These are phyloP conservation scores for Leucocoprinus birnbaumii DNA, from an alignment of 768 basidiomycete species.

Conservation along the genomic window DNA sequence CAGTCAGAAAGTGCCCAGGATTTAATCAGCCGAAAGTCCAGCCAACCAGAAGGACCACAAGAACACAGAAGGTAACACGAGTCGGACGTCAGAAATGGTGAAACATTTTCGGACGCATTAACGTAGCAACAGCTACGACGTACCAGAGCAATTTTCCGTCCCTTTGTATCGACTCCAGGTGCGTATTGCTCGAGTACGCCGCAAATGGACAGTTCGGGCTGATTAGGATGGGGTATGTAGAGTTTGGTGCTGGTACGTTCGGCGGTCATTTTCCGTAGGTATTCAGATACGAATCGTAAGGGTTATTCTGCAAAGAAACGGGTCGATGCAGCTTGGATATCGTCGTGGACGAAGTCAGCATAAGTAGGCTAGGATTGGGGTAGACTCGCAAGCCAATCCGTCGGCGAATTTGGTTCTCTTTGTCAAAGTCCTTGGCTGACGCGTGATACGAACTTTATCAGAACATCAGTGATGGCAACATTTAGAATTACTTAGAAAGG, in stretches of 20 bases:
- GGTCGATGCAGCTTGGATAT: not conserved
- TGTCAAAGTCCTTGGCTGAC: too few species aligned
- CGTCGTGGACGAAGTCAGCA: too few species aligned
- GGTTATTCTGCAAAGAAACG: not conserved
- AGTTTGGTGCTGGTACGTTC: constrained; percentile 45
- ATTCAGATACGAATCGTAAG: not conserved
- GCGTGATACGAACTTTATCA: too few species aligned
- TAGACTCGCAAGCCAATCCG: too few species aligned
- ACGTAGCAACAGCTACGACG: constrained; percentile 20
- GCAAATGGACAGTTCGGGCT: constrained; percentile 41
- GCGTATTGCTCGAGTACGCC: constrained; percentile 64
- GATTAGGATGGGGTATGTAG: constrained; percentile 46
- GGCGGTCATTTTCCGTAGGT: not conserved
- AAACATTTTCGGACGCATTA: too few species aligned
- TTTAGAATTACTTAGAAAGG: too few species aligned
- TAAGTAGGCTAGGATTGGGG: not conserved
- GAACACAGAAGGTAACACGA: too few species aligned
- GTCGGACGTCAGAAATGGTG: too few species aligned
- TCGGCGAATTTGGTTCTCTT: too few species aligned
- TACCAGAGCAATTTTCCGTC: constrained; percentile 65
- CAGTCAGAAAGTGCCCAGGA: not conserved
- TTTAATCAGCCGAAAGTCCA: not conserved
- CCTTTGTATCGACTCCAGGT: constrained; percentile 46
- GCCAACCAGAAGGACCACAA: too few species aligned
- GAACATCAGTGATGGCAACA: too few species aligned